Conservation (phyloP, 257 asterid genomes). For the Datura wrightii region DNA sequence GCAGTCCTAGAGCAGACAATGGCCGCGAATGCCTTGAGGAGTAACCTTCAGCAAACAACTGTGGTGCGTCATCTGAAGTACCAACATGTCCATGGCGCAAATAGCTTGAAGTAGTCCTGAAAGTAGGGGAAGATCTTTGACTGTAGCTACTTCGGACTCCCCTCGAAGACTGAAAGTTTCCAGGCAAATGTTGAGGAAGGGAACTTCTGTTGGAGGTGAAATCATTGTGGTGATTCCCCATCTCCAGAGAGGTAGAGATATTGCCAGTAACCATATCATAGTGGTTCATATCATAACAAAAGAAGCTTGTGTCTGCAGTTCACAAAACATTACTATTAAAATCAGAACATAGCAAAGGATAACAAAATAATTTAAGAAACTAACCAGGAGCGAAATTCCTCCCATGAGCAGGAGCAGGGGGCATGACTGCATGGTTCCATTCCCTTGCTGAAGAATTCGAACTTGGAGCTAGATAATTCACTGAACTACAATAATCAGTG, state of each 20-base stretch:
- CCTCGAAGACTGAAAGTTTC: constrained; percentile 52
- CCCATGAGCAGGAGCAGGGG: constrained; percentile 55
- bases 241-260: constrained; percentile 53
- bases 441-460: constrained; percentile 55
- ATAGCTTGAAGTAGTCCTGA: constrained; percentile 64
- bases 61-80: constrained; percentile 59
- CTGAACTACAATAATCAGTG: constrained; percentile 49
- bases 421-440: constrained; percentile 49
- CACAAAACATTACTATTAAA: constrained; percentile 36
- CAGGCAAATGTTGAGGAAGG: constrained; percentile 50
- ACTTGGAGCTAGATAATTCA: constrained; percentile 57
- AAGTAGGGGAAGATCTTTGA: constrained; percentile 57
- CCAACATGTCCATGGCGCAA: constrained; percentile 51
- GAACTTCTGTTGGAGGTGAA: constrained; percentile 50
- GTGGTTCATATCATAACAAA: constrained; percentile 56
- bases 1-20: constrained; percentile 51
- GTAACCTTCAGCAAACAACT: constrained; percentile 51
- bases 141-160: constrained; percentile 60
- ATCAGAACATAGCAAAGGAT: constrained; percentile 16
- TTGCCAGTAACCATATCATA: constrained; percentile 43
- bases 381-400: constrained; percentile 58
- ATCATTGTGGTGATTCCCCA: constrained; percentile 52
- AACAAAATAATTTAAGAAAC: constrained; percentile 32
- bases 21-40: constrained; percentile 58
- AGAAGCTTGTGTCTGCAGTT: constrained; percentile 58